Conservation (phyloP, 129 eudicot genomes). For the Flaveria robusta region DNA sequence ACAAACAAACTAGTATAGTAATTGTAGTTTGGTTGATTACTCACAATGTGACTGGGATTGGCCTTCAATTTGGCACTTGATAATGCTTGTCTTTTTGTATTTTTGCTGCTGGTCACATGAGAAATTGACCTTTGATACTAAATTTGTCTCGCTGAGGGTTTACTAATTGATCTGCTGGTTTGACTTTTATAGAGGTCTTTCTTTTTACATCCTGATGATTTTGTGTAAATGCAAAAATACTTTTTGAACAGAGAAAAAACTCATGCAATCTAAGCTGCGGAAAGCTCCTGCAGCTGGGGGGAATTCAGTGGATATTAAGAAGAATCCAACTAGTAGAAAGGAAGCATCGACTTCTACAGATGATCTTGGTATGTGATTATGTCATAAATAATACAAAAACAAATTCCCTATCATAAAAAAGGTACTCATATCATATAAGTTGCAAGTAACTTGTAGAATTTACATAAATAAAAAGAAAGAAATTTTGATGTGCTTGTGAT, state of each 20-base stretch:
- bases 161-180: slow-evolving; percentile 2
- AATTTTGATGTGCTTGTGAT: neutral
- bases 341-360: slow-evolving; percentile 90
- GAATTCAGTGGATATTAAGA: slow-evolving; percentile 41
- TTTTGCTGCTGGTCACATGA: slow-evolving; percentile 13
- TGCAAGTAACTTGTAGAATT: neutral
- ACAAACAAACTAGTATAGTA: neutral
- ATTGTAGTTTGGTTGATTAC: neutral
- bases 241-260: slow-evolving; percentile 66
- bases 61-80: neutral
- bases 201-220: neutral
- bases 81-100: slow-evolving; percentile 1
- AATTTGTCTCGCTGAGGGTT: neutral
- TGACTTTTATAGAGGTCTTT: neutral
- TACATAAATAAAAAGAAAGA: neutral
- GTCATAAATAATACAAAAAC: neutral
- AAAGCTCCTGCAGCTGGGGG: slow-evolving; percentile 59
- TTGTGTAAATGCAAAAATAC: neutral
- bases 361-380: slow-evolving; percentile 66
- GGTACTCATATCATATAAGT: neutral
- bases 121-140: neutral
- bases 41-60: neutral
- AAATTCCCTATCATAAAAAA: neutral
- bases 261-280: slow-evolving; percentile 71
- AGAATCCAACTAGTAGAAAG: slow-evolving; percentile 46